Conservation (phyloP, 108 stramenopile species). For the Poteriospumella lacustris region DNA sequence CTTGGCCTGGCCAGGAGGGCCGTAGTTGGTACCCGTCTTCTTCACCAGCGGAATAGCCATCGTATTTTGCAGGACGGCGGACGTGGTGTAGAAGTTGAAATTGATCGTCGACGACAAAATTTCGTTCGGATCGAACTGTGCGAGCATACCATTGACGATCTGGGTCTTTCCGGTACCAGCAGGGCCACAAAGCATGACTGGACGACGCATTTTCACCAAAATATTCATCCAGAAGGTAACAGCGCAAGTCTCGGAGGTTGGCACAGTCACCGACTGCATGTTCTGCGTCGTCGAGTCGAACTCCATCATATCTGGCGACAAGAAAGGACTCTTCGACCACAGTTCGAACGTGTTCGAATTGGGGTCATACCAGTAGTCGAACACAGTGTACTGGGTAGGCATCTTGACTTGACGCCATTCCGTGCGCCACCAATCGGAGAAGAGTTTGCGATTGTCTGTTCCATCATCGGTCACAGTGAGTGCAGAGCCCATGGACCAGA, state of each 20-base stretch:
- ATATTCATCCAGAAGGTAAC: slow-evolving; percentile 62
- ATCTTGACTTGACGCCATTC: slow-evolving; percentile 69
- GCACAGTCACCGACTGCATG: slow-evolving; percentile 60
- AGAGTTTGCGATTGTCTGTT: slow-evolving; percentile 65
- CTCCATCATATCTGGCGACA: slow-evolving; percentile 54
- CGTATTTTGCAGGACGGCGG: slow-evolving; percentile 51
- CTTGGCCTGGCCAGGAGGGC: slow-evolving; percentile 54
- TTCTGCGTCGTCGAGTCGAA: slow-evolving; percentile 48
- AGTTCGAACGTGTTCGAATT: slow-evolving; percentile 59
- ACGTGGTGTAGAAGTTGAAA: slow-evolving; percentile 67
- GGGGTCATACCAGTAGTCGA: slow-evolving; percentile 75
- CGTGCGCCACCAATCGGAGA: slow-evolving; percentile 66
- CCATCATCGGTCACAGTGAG: slow-evolving; percentile 63
- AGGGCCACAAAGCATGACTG: slow-evolving; percentile 60
- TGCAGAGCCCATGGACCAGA: slow-evolving; percentile 69
- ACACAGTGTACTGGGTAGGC: slow-evolving; percentile 70
- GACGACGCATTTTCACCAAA: slow-evolving; percentile 50
- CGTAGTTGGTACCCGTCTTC: slow-evolving; percentile 58
- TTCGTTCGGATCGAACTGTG: slow-evolving; percentile 45
- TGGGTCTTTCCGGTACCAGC: slow-evolving; percentile 65
- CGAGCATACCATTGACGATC: slow-evolving; percentile 57
- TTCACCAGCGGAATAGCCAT: slow-evolving; percentile 59
- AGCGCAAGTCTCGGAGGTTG: slow-evolving; percentile 62
- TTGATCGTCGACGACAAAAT: slow-evolving; percentile 46
- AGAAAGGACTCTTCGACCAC: slow-evolving; percentile 58